Conservation (phyloP, 331 rosid genomes). For the Malus hybrid region DNA sequence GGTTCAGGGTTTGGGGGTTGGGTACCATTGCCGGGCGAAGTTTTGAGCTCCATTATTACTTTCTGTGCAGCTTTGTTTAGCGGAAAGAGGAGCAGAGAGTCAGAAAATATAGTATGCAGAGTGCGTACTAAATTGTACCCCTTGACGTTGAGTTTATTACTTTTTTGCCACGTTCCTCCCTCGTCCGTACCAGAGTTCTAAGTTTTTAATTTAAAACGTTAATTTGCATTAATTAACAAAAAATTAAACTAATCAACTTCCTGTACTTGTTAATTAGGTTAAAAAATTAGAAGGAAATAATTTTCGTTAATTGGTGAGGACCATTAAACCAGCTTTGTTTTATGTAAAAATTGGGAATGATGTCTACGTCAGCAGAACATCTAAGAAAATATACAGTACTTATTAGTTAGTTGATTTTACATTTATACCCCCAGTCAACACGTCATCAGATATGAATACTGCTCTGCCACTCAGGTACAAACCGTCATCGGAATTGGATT, state of each 20-base stretch:
- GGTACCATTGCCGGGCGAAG: conserved; percentile 22
- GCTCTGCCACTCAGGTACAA: too few species aligned
- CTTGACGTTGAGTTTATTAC: background rate
- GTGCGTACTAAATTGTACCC: background rate
- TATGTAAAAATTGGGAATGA: background rate
- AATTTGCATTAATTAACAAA: background rate
- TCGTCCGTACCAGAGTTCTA: background rate
- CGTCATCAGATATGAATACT: background rate
- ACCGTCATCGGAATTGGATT: too few species aligned
- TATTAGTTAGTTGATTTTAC: background rate
- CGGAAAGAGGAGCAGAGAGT: background rate
- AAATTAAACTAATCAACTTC: background rate
- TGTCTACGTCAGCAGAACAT: background rate
- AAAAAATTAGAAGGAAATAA: background rate
- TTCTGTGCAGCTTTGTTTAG: background rate
- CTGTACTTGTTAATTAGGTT: background rate
- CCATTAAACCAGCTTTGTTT: background rate
- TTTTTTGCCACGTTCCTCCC: conserved; percentile 17
- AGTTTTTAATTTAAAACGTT: too few species aligned
- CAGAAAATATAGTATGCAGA: conserved; percentile 12
- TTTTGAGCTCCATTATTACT: conserved; percentile 51
- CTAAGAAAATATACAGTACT: too few species aligned
- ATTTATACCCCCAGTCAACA: background rate
- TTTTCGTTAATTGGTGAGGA: background rate
- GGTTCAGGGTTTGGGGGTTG: conserved; percentile 4